Evolutionary conservation across 1,284 basidiomycete species (phyloP), one percentile per base, ranked within the genome.

Genomic region (Trametes versicolor): DNA sequence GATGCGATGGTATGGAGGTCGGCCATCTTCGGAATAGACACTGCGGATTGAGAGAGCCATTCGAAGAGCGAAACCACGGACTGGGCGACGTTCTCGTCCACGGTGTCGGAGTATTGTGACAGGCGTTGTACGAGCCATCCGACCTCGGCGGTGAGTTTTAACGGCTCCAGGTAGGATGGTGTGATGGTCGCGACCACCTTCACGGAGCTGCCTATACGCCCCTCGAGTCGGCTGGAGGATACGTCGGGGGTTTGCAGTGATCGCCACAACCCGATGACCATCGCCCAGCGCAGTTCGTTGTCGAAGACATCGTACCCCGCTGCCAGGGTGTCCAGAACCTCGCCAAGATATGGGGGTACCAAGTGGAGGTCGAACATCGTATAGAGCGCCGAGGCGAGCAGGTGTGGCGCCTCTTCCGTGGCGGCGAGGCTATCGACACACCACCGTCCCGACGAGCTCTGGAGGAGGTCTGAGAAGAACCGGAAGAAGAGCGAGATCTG

Each of bases 261-360:
- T 7, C 83, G 77, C 69, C 89, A 71, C 60, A 82, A 70, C 32
- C 78, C 72, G 19, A 89, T 73, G 5, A 82, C 77, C 21, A 88
- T 70, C 4, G 80, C 76, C 61, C 83, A 79, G 50, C 78, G 79
- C 59, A 89, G 73, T 12, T 79, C 77, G 4, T 79, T 73, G 29
- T 81, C 77, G 34, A 82, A 76, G 0, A 74, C 68, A 19, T 60
- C 70, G 25, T 77, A 73, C 17, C 76, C 73, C 2, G 72, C 63
- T 1, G 71, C 70, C 1, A 83, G 63, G 6, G 50, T 55, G 21
- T 70, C 71, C 7, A 72, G 64, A 29, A 81, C 70, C 29, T 70
- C 72, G 1, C 72, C 59, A 21, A 80, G 71, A 23, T 74, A 63
- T 4, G 67, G 64, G 8, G 71, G 71, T 13, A 68, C 53, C 9